Base-by-base conservation (phyloP, 1,139 yeast species). In the Scheffersomyces lignicola region DNA sequence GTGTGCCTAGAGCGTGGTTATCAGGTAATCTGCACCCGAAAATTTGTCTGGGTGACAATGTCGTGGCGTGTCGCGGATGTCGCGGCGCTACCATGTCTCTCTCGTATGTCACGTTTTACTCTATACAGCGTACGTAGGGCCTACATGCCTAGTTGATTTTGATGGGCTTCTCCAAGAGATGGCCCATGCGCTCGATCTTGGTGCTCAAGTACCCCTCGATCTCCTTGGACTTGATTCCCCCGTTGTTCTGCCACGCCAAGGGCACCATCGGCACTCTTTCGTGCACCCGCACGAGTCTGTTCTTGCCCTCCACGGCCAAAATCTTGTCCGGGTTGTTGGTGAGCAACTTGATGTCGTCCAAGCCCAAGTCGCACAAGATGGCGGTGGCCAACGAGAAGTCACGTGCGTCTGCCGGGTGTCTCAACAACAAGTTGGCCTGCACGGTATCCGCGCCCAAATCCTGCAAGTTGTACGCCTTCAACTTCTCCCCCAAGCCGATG, bases 361-460 rank as follows among this genome's bases (percentile, higher is more conserved):
- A 73, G 9, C 92, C 95, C 48, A 94, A 69, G 60, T 94, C 98
- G 34, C 82, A 57, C 38, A 94, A 66, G 30, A 94, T 94, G 5
- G 97, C 94, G 5, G 97, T 92, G 4, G 98, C 98, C 43, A 94
- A 69, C 1, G 94, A 82, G 55, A 92, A 94, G 35, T 90, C 83
- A 49, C 99, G 77, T 11, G 88, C 96, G 60, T 94, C 98, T 0
- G 97, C 97, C 3, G 98, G 98, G 56, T 94, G 98, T 49, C 96
- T 78, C 47, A 94, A 73, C 65, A 94, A 61, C 44, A 94, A 67
- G 60, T 94, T 94, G 10, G 98, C 98, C 58, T 90, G 95, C 8
- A 94, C 97, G 0, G 98, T 94, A 60, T 94, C 98, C 5, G 97
- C 97, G 7, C 99, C 99, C 40, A 94, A 71, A 61, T 94, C 99